Base-by-base conservation (phyloP, 148 eudicot species). In the Heliamphora exappendiculata region DNA sequence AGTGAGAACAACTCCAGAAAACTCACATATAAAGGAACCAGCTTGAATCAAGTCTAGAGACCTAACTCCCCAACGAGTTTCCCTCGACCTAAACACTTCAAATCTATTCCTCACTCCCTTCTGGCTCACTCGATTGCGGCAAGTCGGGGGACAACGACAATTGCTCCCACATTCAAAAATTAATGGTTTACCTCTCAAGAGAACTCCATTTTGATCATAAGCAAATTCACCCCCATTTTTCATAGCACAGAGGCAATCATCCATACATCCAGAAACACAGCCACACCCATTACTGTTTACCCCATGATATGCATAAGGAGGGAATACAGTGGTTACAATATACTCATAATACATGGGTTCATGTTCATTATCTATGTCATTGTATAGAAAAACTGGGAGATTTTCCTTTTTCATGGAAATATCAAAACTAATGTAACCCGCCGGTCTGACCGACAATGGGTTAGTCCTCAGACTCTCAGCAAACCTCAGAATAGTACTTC, bases 191-290 rank as follows among this genome's bases (percentile, higher is more conserved):
- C 98, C 98, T 82, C 89, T 88, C 73, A 92, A 60, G 9, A 93
- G 84, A 76, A 86, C 81, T 44, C 98, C 98, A 57, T 88, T 84
- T 24, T 58, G 39, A 74, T 95, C 96, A 86, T 87, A 95, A 26
- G 97, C 89, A 54, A 95, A 84, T 78, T 91, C 89, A 7, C 97
- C 93, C 26, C 97, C 97, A 84, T 95, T 95, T 82, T 86, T 95
- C 77, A 79, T 13, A 11, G 79, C 78, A 78, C 98, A 95, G 67
- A 81, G 73, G 75, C 98, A 95, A 77, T 78, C 85, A 49, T 82
- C 82, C 42, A 16, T 34, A 75, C 97, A 95, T 45, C 90, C 87
- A 42, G 85, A 79, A 16, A 85, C 78, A 77, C 98, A 95, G 3
- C 77, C 81, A 77, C 98, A 95, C 9, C 96, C 97, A 74, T 42